Evolutionary conservation across 495 filamentous ascomycete species (phyloP).

Genomic region (Parathielavia hyrcaniae): DNA sequence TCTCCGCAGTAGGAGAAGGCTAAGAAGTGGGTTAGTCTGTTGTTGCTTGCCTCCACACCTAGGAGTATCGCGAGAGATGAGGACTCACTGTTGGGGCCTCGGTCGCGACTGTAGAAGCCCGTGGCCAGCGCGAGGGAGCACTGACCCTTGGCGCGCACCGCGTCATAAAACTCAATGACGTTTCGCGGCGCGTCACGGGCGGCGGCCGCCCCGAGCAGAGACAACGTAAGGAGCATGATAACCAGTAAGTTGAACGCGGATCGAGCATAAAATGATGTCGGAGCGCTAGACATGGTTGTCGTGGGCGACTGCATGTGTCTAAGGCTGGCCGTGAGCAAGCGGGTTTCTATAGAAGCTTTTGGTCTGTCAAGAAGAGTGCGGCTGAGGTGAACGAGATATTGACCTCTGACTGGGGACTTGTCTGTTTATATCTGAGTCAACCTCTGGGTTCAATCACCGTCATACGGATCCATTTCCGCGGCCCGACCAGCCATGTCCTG

Average conservation of each 20-base stretch:
- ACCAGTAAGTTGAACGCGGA: not conserved
- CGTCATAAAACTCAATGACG: conserved; percentile 31
- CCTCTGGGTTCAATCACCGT: too few species aligned
- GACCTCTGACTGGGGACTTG: too few species aligned
- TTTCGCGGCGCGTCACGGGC: conserved; percentile 27
- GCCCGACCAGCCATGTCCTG: too few species aligned
- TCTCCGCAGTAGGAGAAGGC: conserved; percentile 39
- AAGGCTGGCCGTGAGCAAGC: too few species aligned
- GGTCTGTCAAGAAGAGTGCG: too few species aligned
- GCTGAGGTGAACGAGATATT: too few species aligned
- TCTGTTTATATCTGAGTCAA: too few species aligned
- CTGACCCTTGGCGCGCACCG: conserved; percentile 22
- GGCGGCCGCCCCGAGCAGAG: not conserved
- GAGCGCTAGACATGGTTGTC: too few species aligned
- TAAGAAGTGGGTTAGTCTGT: not conserved
- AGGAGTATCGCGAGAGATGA: not conserved
- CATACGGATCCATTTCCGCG: too few species aligned
- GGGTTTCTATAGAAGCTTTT: too few species aligned
- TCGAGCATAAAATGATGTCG: not conserved
- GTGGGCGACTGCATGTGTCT: too few species aligned
- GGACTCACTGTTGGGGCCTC: conserved; percentile 18
- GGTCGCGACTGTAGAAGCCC: conserved; percentile 33
- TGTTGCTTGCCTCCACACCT: not conserved
- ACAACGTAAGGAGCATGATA: not conserved
- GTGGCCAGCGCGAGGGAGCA: conserved; percentile 24